Base-by-base conservation (phyloP, 192 early-diverging fungal species). In the Podila horticola region DNA sequence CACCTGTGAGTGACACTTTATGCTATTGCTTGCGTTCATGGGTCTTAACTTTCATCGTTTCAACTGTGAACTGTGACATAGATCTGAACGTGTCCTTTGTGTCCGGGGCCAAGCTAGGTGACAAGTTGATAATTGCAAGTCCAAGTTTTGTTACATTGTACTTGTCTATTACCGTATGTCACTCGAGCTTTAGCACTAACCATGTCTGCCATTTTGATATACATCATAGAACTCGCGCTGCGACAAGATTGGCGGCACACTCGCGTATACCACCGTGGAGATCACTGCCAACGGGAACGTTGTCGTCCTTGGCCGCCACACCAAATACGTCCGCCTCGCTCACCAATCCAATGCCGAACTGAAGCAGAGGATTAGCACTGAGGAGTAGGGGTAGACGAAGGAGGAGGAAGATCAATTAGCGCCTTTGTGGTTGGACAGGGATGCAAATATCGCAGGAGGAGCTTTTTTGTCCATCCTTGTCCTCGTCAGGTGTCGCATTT, bases 1-100 rank as follows among this genome's bases (percentile, higher is more conserved):
- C n/a, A 22, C n/a, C 8, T 22, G 6, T 55, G 52, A 55, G 24
- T 24, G 52, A 55, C 52, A 55, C 52, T 24, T 55, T n/a, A 26
- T 55, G 20, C 20, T 55, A 45, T 45, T 36, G 34, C 20, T 11
- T 63, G 9, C 13, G 26, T 63, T 36, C 34, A 45, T 45, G 36
- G 22, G 26, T 41, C 11, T 20, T 38, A 45, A 22, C 28, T 20
- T 11, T 3, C 29, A 5, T 20, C 11, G 49, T 49, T 48, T 15
- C 34, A 10, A 10, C 34, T 36, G 34, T 36, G 7, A 34, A 36
- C 34, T 36, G 34, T 36, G 9, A 7, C 8, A 41, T 60, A 76
- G 75, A 90, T 79, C 61, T 90, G 30, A 90, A 90, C 61, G 67
- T 90, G 11, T 85, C 84, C 52, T 90, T 86, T 71, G 64, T 90